These are phyloP conservation scores for Skeletonema grethae DNA, from an alignment of 108 stramenopile species.

Conservation along the genomic window DNA sequence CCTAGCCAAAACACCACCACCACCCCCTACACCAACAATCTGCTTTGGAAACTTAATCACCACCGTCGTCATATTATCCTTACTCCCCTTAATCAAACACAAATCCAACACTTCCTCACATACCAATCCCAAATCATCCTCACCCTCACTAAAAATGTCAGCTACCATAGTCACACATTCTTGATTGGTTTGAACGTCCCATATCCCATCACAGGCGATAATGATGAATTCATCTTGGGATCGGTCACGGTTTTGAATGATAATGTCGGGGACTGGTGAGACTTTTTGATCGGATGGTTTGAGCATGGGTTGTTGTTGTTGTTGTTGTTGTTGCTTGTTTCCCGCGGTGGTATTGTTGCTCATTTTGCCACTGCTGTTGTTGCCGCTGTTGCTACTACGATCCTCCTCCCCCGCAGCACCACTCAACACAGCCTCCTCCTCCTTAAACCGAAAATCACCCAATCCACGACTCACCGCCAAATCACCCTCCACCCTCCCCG, in stretches of 20 bases:
- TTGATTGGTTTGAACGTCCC: constrained; percentile 91
- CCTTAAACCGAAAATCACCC: constrained; percentile 92
- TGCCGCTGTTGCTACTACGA: neutral
- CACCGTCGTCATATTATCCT: constrained; percentile 87
- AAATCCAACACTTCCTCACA: constrained; percentile 89
- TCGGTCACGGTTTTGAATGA: constrained; percentile 54
- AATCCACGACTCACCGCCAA: constrained; percentile 89
- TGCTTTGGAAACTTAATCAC: constrained; percentile 73
- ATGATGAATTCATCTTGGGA: constrained; percentile 82
- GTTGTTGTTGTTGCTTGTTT: too few species aligned
- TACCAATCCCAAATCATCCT: constrained; percentile 69
- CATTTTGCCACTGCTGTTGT: neutral
- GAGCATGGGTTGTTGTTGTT: constrained; percentile 11
- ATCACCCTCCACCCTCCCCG: constrained; percentile 90
- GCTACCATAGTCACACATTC: constrained; percentile 81
- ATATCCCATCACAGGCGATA: constrained; percentile 94
- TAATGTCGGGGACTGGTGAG: constrained; percentile 80
- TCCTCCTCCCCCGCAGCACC: constrained; percentile 33
- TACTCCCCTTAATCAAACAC: constrained; percentile 76
- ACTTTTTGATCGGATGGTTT: constrained; percentile 84
- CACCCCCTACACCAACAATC: constrained; percentile 48
- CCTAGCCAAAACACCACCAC: constrained; percentile 66
- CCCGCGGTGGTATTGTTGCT: too few species aligned
- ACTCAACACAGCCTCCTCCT: constrained; percentile 31
- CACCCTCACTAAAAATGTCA: constrained; percentile 75